Evolutionary conservation across 73 alveolate genomes (phyloP), one percentile per base, ranked within the genome.

Genomic region (Paramecium caudatum): DNA sequence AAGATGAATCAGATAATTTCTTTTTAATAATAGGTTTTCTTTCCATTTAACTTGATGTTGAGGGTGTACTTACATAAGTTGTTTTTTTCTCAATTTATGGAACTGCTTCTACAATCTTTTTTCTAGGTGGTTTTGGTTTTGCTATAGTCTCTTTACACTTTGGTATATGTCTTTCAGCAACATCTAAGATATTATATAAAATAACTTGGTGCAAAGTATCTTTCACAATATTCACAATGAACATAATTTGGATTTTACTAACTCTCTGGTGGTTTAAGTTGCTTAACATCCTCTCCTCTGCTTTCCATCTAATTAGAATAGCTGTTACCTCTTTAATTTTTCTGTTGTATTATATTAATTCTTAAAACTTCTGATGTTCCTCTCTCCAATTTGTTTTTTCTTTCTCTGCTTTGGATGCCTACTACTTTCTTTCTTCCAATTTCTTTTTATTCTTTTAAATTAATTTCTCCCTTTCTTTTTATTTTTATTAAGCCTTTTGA

Each of bases 161-260:
- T 23, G 96, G 96, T 17, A 92, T 88, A 81, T 92, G 96, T n/a
- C 92, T 46, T 19, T 87, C 94, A 23, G 96, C 96, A 30, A 88
- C 96, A 17, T 88, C 68, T 74, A 21, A 50, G 36, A 41, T 37
- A 70, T 25, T 19, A 36, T 17, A 21, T 41, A 37, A 21, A 3
- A 13, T 41, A 21, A 74, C 88, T n/a, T 9, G 62, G 88, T 15
- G 87, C 91, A 61, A 55, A 92, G 25, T 49, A 15, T 55, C 96
- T 86, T 34, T 25, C 47, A 19, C 96, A 92, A 61, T 70, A 92
- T 48, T 68, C 83, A 27, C 96, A 92, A 16, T 87, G 65, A 46
- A 65, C 82, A 47, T 88, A 88, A 87, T 69, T 81, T 12, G 82
- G 90, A 78, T 74, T 74, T 16, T 19, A 25, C 10, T 30, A 17